Evolutionary conservation across 2,329 filamentous ascomycete species (phyloP), one percentile per base, ranked within the genome.

Genomic region (Stachybotrys chlorohalonatus): DNA sequence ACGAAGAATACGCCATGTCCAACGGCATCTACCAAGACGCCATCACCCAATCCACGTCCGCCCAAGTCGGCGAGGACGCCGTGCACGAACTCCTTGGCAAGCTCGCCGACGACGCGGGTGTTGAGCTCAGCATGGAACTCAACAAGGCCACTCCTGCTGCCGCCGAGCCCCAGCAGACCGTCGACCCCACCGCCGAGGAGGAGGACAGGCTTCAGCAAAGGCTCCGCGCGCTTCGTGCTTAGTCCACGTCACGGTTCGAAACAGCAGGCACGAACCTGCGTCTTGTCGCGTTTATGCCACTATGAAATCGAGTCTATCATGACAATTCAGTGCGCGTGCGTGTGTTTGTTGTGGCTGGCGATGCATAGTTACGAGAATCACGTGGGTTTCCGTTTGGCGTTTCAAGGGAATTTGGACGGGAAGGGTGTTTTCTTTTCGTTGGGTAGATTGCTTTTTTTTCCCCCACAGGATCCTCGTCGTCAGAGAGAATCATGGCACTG

Each of bases 11-110:
- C 69, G 78, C 80, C 68, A 81, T 84, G 73, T 79, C 75, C 66
- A 83, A 82, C 69, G 80, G 85, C 61, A 90, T 92, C 72, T 94
- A 94, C 72, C 89, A 93, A 70, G 90, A 92, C 66, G 89, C 90
- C 56, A 93, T 92, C 58, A 84, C 82, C 24, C 86, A 87, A 57
- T 87, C 87, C 45, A 95, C 90, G 1, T 69, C 89, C 71, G 64
- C 86, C 75, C 68, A 89, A 77, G 69, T 92, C 74, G 73, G 89
- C 75, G 72, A 95, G 68, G 90, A 95, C 62, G 90, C 92, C 61
- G 90, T 95, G 2, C 90, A 95, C 69, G 85, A 90, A 61, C 74
- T 95, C 58, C 87, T 95, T 72, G 86, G 83, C 59, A 88, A 95
- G 73, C 83, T 94, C 48, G 90, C 90, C 58, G 91, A 95, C 69